Evolutionary conservation across 495 filamentous ascomycete species (phyloP).

Genomic region (Hypoxylon cercidicola): DNA sequence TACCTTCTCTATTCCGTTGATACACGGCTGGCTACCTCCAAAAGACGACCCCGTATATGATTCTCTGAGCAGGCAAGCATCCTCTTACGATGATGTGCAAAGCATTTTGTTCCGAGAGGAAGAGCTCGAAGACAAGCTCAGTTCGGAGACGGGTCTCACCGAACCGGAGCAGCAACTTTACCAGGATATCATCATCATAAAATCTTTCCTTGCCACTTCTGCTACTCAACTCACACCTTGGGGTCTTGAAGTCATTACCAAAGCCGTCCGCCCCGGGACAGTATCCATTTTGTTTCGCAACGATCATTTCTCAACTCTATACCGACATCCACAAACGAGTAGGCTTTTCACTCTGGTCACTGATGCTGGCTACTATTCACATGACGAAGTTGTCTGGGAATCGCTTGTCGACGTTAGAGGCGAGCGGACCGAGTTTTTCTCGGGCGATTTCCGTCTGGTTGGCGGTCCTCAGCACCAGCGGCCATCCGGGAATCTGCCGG

Average conservation of each 20-base stretch:
- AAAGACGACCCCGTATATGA: conserved; percentile 68
- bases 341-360: conserved; percentile 86
- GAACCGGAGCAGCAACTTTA: conserved; percentile 78
- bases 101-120: conserved; percentile 87
- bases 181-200: conserved; percentile 82
- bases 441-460: conserved; percentile 90
- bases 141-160: conserved; percentile 54
- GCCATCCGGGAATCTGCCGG: conserved; percentile 15
- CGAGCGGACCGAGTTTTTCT: conserved; percentile 82
- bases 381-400: conserved; percentile 97
- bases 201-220: conserved; percentile 78
- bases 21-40: conserved; percentile 92
- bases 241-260: conserved; percentile 77
- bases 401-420: conserved; percentile 88
- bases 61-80: conserved; percentile 75
- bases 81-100: conserved; percentile 90
- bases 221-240: conserved; percentile 87
- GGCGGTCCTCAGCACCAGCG: conserved; percentile 60
- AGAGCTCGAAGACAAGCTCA: conserved; percentile 83
- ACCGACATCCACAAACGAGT: conserved; percentile 77
- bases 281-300: conserved; percentile 94
- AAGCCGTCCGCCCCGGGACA: conserved; percentile 72
- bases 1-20: conserved; percentile 84
- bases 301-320: conserved; percentile 94
- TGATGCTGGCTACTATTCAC: conserved; percentile 86